phyloP scores from a whole-genome alignment of 768 basidiomycete genomes.

The Ephemerocybe angulata region DNA sequence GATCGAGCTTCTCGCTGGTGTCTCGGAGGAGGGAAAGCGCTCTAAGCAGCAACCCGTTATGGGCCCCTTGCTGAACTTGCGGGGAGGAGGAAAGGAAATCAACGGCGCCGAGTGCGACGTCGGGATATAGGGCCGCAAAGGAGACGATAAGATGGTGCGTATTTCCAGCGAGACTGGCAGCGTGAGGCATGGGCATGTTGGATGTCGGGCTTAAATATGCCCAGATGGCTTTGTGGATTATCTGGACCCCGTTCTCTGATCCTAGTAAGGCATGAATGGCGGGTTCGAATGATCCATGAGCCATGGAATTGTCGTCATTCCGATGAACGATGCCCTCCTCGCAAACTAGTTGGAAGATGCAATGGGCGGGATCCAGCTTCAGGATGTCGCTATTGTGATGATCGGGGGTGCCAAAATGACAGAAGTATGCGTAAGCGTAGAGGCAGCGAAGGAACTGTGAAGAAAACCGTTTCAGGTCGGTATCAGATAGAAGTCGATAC shows the following conservation, averaged over 20 bases:
- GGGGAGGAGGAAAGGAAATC: not conserved
- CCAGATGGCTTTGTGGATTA: not conserved
- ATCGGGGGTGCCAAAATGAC: not conserved
- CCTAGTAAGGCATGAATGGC: not conserved
- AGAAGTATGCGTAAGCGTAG: not conserved
- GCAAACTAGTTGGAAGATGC: not conserved
- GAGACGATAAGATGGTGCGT: not conserved
- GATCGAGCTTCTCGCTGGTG: not conserved
- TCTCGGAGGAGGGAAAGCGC: not conserved
- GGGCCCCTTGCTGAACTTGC: not conserved
- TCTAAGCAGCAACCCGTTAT: not conserved
- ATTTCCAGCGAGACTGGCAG: not conserved
- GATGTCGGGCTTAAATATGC: not conserved
- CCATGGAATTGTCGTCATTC: not conserved
- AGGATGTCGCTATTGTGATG: not conserved
- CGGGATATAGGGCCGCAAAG: not conserved
- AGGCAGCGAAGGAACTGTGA: not conserved
- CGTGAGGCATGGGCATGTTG: not conserved
- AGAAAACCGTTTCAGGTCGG: not conserved
- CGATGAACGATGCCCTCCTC: not conserved
- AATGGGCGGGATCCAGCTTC: not conserved
- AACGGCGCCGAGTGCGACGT: not conserved
- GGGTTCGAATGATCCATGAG: not conserved
- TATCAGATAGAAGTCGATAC: not conserved
- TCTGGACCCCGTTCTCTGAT: not conserved